Evolutionary conservation across 1,284 basidiomycete genomes (phyloP).

Genomic region (Cyathus pygmaeus): DNA sequence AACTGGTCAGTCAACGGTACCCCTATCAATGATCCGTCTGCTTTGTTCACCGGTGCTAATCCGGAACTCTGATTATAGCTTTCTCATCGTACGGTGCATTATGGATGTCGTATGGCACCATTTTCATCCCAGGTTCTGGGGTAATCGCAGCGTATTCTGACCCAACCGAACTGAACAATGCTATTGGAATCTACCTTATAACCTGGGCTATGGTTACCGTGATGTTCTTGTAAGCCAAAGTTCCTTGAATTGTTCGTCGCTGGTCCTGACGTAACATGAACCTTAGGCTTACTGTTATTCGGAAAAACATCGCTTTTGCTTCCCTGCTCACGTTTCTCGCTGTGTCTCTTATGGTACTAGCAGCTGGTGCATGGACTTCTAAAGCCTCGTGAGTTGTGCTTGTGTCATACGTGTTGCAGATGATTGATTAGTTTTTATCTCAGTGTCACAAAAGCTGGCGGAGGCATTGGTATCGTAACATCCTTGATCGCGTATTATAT

Average conservation of each 20-base stretch:
- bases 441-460: slow-evolving; percentile 49
- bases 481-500: slow-evolving; percentile 77
- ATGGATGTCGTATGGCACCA: slow-evolving; percentile 82
- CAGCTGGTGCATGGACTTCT: slow-evolving; percentile 52
- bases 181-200: slow-evolving; percentile 74
- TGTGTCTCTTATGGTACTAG: slow-evolving; percentile 69
- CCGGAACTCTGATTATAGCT: slow-evolving; percentile 59
- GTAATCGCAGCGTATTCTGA: slow-evolving; percentile 62
- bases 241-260: neutral
- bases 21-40: neutral
- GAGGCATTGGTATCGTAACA: slow-evolving; percentile 73
- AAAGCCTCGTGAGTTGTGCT: slow-evolving; percentile 31
- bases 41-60: neutral
- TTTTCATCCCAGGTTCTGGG: slow-evolving; percentile 72
- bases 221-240: slow-evolving; percentile 61
- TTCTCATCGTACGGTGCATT: slow-evolving; percentile 87
- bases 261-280: neutral
- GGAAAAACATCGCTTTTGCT: slow-evolving; percentile 73
- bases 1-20: slow-evolving; percentile 59
- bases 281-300: slow-evolving; percentile 69
- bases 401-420: neutral
- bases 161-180: slow-evolving; percentile 58
- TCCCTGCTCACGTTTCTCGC: slow-evolving; percentile 80
- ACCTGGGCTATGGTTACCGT: slow-evolving; percentile 80
- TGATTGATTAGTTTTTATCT: neutral